A percentile compares a stretch with the other conserved stretches of the same genome.
phyloP scores from a whole-genome alignment of 352 stramenopile species.

The Globisporangium nunn region DNA sequence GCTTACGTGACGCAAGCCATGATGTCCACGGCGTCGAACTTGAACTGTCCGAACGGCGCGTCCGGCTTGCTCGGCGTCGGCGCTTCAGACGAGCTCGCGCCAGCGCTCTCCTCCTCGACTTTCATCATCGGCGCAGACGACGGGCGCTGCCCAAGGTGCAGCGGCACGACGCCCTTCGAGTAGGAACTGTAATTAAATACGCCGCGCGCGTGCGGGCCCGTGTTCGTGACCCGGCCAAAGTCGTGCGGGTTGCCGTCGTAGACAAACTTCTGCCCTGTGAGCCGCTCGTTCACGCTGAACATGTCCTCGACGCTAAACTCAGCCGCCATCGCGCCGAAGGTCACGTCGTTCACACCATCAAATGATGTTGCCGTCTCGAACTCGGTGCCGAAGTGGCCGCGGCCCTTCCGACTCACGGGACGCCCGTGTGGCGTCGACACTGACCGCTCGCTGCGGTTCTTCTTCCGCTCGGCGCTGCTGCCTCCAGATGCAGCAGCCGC shows the following conservation, averaged over 20 bases:
- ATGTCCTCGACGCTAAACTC: constrained; percentile 92
- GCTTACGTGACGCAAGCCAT: constrained; percentile 83
- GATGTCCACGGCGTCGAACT: constrained; percentile 81
- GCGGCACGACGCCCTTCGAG: constrained; percentile 26
- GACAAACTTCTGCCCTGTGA: constrained; percentile 89
- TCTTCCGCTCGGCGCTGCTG: constrained; percentile 23
- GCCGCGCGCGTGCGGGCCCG: constrained; percentile 12
- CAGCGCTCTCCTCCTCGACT: constrained; percentile 35
- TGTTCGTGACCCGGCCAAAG: constrained; percentile 53
- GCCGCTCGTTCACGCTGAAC: constrained; percentile 91
- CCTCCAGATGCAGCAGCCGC: not conserved
- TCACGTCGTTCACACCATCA: constrained; percentile 86
- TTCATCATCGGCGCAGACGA: constrained; percentile 35
- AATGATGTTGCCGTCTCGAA: constrained; percentile 70
- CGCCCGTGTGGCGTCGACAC: constrained; percentile 63
- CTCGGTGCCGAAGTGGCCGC: constrained; percentile 82
- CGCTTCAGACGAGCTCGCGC: constrained; percentile 2
- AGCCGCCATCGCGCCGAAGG: constrained; percentile 72
- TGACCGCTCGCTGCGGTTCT: constrained; percentile 38
- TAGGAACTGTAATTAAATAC: constrained; percentile 52
- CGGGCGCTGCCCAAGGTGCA: constrained; percentile 34
- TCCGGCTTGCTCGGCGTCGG: constrained; percentile 30
- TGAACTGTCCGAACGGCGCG: constrained; percentile 54
- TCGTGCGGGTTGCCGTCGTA: constrained; percentile 95
- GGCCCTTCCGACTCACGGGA: constrained; percentile 32